Evolutionary conservation across 2,329 filamentous ascomycete species (phyloP), one percentile per base, ranked within the genome.

Genomic region (Penicillium sp.): DNA sequence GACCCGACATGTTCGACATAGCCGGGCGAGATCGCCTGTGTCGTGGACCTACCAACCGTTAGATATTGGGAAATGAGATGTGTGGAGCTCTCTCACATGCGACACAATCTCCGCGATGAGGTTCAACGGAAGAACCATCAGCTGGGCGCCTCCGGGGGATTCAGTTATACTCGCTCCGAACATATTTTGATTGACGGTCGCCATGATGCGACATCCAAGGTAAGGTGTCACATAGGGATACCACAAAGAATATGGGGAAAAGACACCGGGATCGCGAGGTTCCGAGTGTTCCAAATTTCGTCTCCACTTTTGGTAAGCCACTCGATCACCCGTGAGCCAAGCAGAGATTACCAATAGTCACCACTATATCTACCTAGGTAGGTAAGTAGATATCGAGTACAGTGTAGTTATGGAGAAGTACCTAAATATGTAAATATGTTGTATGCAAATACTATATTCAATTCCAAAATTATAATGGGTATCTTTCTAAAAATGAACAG

Each of bases 1-100:
- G 39, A 87, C 77, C 14, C 83, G 79, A 59, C 82, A 85, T 50
- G 84, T 85, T 55, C 83, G 78, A 60, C 83, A 85, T 51, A 85
- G 70, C 57, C 82, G 78, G 32, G 83, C 82, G 26, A 87, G 78
- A 66, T 86, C 84, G 57, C 72, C 80, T 42, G 78, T 75, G 73
- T 85, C 76, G 59, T 86, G 81, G 46, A 87, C 72, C 82, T 85
- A 34, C 18, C 47, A 60, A 26, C 24, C 61, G 50, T 38, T 20
- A 38, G 46, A 53, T n/a, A 42, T 20, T 29, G 29, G 29, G 42
- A 34, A 34, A 26, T 51, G 31, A 29, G 20, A 16, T 5, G 32
- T 38, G n/a, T 16, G 35, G 39, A 43, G 26, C 18, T 31, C 26
- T 20, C 79, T 63, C 74, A 83, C 81, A 67, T 81, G 76, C 43